Base-by-base conservation (phyloP, 129 eudicot genomes). In the Apium graveolens region DNA sequence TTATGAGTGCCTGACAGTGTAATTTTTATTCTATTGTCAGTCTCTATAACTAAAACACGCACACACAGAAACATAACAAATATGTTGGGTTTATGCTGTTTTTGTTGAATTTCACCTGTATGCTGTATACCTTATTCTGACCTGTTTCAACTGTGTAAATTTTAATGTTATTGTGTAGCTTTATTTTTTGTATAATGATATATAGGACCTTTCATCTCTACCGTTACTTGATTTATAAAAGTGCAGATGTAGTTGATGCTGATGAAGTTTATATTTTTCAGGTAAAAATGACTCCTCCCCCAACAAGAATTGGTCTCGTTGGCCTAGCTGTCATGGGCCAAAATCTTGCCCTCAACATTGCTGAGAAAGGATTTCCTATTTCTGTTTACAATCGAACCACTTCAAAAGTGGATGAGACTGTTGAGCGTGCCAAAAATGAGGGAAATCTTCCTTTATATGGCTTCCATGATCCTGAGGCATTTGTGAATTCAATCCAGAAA, bases 241-340 rank as follows among this genome's bases (percentile, higher is more conserved):
- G 32, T 57, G 66, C 32, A 9, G 20, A 57, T 57, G 66, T 9
- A 57, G 16, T 57, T n/a, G 13, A 55, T 7, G 42, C 65, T 55
- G 65, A 24, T 10, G 4, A 57, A 11, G 1, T 57, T 57, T 57
- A n/a, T 57, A 7, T 57, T n/a, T 35, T 35, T 35, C 14, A 79
- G 76, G 82, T 38, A 73, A 82, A 82, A 74, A 90, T 90, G 96
- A 82, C 96, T 31, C 41, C 77, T 43, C 60, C 90, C 69, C 86
- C 80, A 75, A 86, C 96, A 79, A 90, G 92, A 87, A 90, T 88
- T 21, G 96, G 96, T 55, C 96, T 90, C n/a, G 92, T 90, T 48
- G 96, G 96, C 75, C 92, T 90, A 46, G 96, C 96, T 26, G 92
- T 90, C 76, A 90, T 90, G 96, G 96, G 96, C 32, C 92, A 90